phyloP scores from a whole-genome alignment of 1,284 basidiomycete genomes.

The Entoloma clypeatum region DNA sequence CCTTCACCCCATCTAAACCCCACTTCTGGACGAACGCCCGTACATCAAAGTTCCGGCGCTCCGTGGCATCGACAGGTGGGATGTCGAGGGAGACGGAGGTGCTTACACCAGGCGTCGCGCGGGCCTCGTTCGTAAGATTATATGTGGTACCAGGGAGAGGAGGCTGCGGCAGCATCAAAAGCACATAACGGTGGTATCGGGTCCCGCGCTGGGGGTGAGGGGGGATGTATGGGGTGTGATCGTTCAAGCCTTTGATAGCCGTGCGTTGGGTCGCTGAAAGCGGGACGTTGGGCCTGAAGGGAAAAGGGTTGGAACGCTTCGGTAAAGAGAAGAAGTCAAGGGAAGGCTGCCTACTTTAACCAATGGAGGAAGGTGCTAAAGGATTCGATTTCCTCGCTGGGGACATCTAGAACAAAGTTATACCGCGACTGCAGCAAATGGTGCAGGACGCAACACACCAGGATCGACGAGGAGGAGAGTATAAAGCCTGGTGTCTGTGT shows the following conservation, averaged over 20 bases:
- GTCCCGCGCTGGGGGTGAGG: conserved; percentile 87
- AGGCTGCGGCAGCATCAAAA: conserved; percentile 75
- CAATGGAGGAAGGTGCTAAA: conserved; percentile 84
- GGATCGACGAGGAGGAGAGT: conserved; percentile 88
- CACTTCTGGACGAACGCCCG: conserved; percentile 57
- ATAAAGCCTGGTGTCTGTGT: conserved; percentile 78
- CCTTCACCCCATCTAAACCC: conserved; percentile 47
- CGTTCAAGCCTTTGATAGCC: conserved; percentile 38
- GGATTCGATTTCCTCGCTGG: conserved; percentile 59
- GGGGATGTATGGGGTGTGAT: conserved; percentile 72
- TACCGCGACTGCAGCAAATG: neutral
- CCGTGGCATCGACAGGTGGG: conserved; percentile 32
- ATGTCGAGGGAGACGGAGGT: conserved; percentile 41
- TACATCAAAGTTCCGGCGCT: conserved; percentile 61
- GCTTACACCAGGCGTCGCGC: conserved; percentile 26
- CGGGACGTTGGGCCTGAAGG: conserved; percentile 71
- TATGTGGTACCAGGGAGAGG: conserved; percentile 30
- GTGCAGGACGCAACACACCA: conserved; percentile 43
- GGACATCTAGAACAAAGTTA: conserved; percentile 57
- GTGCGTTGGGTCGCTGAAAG: conserved; percentile 57
- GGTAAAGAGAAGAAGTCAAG: neutral
- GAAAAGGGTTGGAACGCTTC: conserved; percentile 5
- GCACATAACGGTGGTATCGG: conserved; percentile 81
- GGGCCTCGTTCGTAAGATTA: conserved; percentile 28
- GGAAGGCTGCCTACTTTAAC: conserved; percentile 60